Percentiles rank a stretch among this genome's conserved stretches.
phyloP scores from a whole-genome alignment of 2,329 filamentous ascomycete genomes.

The Curvularia verruculosa region DNA sequence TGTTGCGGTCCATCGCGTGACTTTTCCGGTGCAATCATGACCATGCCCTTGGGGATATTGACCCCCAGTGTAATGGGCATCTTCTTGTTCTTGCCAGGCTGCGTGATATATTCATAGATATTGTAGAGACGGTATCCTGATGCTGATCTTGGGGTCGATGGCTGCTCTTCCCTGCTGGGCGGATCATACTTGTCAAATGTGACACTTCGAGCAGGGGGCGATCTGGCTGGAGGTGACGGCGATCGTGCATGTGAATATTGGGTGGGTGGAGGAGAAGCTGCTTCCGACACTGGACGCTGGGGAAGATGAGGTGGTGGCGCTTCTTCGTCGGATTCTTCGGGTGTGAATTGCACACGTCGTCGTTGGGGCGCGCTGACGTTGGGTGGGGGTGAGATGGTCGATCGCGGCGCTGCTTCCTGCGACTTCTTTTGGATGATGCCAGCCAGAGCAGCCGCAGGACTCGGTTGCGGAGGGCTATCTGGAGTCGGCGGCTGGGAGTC shows the following conservation, averaged over 20 bases:
- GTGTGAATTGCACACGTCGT: conserved; percentile 62
- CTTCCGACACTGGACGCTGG: conserved; percentile 64
- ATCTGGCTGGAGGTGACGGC: conserved; percentile 42
- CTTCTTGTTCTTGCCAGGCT: conserved; percentile 96
- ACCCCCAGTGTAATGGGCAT: conserved; percentile 98
- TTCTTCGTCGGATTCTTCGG: conserved; percentile 72
- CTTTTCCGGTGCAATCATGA: conserved; percentile 89
- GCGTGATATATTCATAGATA: conserved; percentile 95
- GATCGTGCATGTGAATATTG: conserved; percentile 51
- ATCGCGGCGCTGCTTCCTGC: conserved; percentile 43
- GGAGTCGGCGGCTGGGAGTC: conserved; percentile 53
- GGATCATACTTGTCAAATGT: conserved; percentile 53
- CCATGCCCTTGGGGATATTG: conserved; percentile 84
- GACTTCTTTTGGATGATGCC: conserved; percentile 58
- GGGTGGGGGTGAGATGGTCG: conserved; percentile 57
- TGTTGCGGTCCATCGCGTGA: conserved; percentile 81
- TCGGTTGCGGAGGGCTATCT: conserved; percentile 55
- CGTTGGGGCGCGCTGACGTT: conserved; percentile 54
- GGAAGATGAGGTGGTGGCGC: conserved; percentile 66
- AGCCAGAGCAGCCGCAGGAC: conserved; percentile 66
- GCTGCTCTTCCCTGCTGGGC: conserved; percentile 47
- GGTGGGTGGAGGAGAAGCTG: conserved; percentile 56
- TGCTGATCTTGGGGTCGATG: conserved; percentile 59
- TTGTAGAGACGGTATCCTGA: conserved; percentile 94
- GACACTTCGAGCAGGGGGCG: conserved; percentile 48